A percentile compares a stretch with the other conserved stretches of the same genome.
phyloP scores from a whole-genome alignment of 2,329 filamentous ascomycete species.

The Claviceps paspali region DNA sequence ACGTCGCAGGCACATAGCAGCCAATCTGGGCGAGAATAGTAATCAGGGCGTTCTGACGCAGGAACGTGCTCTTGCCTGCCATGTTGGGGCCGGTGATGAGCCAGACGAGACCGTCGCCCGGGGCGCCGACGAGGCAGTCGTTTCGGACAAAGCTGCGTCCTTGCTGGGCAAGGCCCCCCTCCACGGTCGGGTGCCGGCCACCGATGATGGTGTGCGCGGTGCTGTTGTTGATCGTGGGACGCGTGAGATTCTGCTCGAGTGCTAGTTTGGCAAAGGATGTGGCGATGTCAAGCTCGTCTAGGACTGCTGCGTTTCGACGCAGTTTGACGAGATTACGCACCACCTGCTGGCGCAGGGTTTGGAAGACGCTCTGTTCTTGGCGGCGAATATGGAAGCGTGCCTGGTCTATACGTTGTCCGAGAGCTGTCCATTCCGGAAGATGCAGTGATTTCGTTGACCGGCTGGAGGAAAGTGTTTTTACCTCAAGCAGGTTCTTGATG shows the following conservation, averaged over 20 bases:
- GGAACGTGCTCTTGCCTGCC: slow-evolving; percentile 92
- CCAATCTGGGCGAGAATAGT: slow-evolving; percentile 87
- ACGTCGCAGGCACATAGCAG: slow-evolving; percentile 78
- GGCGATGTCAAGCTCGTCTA: slow-evolving; percentile 86
- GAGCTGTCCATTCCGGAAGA: slow-evolving; percentile 63
- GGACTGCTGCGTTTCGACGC: slow-evolving; percentile 73
- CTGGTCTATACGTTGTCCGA: slow-evolving; percentile 69
- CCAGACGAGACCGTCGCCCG: slow-evolving; percentile 48
- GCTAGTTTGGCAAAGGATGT: slow-evolving; percentile 75
- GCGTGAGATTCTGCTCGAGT: slow-evolving; percentile 53
- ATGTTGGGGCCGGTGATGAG: slow-evolving; percentile 82
- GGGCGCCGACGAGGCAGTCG: slow-evolving; percentile 66
- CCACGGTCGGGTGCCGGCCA: slow-evolving; percentile 85
- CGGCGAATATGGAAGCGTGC: slow-evolving; percentile 60
- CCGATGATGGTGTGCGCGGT: slow-evolving; percentile 62
- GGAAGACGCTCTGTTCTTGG: slow-evolving; percentile 74
- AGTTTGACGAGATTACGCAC: slow-evolving; percentile 72
- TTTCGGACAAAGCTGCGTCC: slow-evolving; percentile 75
- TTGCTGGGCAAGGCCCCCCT: slow-evolving; percentile 62
- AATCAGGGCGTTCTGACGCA: slow-evolving; percentile 90
- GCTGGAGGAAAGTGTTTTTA: slow-evolving; percentile 51
- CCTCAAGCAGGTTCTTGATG: slow-evolving; percentile 21
- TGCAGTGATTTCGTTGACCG: slow-evolving; percentile 79
- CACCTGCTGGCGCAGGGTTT: slow-evolving; percentile 56
- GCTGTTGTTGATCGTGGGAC: slow-evolving; percentile 54